A percentile compares a stretch with the other conserved stretches of the same genome.
Conservation (phyloP, 208 protist species). For the Porcisia hertigi region DNA sequence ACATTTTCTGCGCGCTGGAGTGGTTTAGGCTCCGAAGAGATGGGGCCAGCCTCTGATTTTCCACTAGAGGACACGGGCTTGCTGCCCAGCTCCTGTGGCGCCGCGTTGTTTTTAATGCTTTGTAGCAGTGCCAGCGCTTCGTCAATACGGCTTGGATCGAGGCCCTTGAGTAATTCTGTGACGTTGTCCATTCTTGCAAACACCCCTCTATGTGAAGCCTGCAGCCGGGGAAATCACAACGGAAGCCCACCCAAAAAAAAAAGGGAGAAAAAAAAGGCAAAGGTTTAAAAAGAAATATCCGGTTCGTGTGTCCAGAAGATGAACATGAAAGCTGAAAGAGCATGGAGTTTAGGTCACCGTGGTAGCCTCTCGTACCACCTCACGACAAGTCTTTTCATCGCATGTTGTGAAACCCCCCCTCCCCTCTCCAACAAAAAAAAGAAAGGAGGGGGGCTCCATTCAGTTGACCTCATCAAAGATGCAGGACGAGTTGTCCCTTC, state of each 20-base stretch:
- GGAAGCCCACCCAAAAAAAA: background rate
- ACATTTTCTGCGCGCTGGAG: background rate
- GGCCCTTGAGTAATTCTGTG: conserved; percentile 27
- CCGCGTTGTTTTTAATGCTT: conserved; percentile 12
- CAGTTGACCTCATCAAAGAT: conserved; percentile 1
- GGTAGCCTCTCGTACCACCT: background rate
- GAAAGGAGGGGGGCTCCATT: background rate
- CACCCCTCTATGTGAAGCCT: conserved; percentile 8
- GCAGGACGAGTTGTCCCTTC: background rate
- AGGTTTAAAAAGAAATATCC: background rate
- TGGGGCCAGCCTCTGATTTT: background rate
- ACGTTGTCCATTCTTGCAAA: conserved; percentile 24
- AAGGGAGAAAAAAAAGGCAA: background rate
- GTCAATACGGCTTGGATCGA: conserved; percentile 37
- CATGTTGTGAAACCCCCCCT: background rate
- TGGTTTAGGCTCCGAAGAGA: background rate
- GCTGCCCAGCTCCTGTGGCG: background rate
- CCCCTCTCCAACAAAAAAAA: background rate
- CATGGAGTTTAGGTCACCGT: background rate
- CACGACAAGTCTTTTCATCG: background rate
- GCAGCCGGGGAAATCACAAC: background rate
- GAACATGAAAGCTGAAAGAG: background rate
- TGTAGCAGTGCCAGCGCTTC: conserved; percentile 33
- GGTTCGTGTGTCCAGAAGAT: background rate
- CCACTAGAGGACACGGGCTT: background rate